Evolutionary conservation across 345 rosid genomes (phyloP), one percentile per base, ranked within the genome.

Genomic region (Lumnitzera littorea): DNA sequence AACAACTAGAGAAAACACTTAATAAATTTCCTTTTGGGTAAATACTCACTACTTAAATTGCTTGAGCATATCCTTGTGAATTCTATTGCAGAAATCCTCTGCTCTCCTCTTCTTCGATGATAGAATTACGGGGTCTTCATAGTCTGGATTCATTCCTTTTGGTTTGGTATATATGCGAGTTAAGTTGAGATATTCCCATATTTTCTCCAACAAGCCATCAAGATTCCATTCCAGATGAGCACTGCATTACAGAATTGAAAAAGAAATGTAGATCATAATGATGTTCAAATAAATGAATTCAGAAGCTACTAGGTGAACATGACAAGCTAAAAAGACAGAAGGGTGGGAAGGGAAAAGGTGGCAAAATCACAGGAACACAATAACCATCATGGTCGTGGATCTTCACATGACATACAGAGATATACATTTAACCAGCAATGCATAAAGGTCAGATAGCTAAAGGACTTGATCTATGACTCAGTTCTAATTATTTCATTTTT

Each of bases 141-240:
- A 87, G 75, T 89, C 96, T 41, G 96, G 96, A 69, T 87, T 87
- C 95, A 87, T 75, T 54, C 91, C 96, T 67, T 89, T 89, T 6
- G 91, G 96, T 63, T 87, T 89, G 6, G 96, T 89, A 74, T 84
- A 89, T 62, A 89, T 89, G 65, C 91, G 85, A 75, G 96, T 89
- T 57, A 89, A 68, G 65, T 72, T 13, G 60, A 89, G 84, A 82
- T 89, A 87, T 62, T 89, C 96, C 95, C 95, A 89, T 72, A 89
- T 72, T 77, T 79, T 87, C 12, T 89, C 91, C 47, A 87, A 79
- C 66, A 89, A 79, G 50, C 96, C 96, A 50, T 89, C 43, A 36
- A 36, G 43, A 74, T 94, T 94, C 99, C 99, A 94, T 71, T 94
- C 97, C 65, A 94, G 78, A 75, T 94, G 97, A 27, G 99, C 95